Evolutionary conservation across 306 rosid species (phyloP).

Genomic region (Oxytropis ochrocephala): DNA sequence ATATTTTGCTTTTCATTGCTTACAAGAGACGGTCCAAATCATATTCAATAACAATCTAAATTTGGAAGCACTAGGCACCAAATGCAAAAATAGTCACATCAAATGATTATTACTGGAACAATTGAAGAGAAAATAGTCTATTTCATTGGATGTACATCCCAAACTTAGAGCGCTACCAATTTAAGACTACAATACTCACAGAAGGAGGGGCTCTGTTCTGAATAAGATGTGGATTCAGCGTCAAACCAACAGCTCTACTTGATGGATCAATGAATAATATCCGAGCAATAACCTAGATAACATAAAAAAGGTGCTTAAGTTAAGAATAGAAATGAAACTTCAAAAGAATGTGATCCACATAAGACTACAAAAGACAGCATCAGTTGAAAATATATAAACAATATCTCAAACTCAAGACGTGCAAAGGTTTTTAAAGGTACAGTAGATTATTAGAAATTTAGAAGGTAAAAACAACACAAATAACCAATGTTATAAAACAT

Average conservation of each 20-base stretch:
- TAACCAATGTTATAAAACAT: not conserved
- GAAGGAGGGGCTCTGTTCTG: conserved; percentile 65
- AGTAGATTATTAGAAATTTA: not conserved
- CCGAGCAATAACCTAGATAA: conserved; percentile 71
- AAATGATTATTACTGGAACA: not conserved
- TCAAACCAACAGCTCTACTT: conserved; percentile 91
- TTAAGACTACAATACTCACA: conserved; percentile 45
- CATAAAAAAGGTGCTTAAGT: conserved; percentile 7
- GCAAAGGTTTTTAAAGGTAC: not conserved
- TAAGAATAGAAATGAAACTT: conserved; percentile 2
- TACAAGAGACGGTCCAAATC: not conserved
- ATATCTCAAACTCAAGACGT: not conserved
- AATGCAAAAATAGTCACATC: not conserved
- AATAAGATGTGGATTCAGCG: conserved; percentile 84
- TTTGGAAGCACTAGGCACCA: conserved; percentile 3
- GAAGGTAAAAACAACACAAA: conserved; percentile 9
- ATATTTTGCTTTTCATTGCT: no score
- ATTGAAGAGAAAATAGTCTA: not conserved
- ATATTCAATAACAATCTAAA: not conserved
- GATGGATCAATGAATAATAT: conserved; percentile 87
- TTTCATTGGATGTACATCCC: not conserved
- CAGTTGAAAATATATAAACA: not conserved
- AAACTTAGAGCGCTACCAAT: not conserved
- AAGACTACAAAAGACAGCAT: conserved; percentile 10
- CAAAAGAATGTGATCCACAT: not conserved